phyloP scores from a whole-genome alignment of 2,329 filamentous ascomycete genomes.

The Curvularia hawaiiensis region DNA sequence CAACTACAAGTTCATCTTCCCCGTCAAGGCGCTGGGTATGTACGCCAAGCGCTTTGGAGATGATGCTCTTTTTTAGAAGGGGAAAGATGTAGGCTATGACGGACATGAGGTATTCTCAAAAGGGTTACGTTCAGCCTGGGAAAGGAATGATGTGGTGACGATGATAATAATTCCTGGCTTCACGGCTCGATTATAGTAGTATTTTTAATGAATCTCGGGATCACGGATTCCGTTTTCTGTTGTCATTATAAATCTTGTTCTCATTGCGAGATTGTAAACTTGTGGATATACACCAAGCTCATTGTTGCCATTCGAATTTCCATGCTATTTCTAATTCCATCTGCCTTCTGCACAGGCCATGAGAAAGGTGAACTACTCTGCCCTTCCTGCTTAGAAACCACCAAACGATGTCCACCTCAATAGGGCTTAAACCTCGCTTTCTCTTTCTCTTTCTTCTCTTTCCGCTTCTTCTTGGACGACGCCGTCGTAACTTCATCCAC shows the following conservation, averaged over 20 bases:
- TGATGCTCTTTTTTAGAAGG: slow-evolving; percentile 25
- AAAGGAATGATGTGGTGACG: background rate
- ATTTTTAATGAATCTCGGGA: background rate
- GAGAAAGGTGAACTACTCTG: background rate
- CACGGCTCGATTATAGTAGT: background rate
- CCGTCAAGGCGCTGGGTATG: slow-evolving; percentile 91
- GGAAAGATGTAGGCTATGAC: background rate
- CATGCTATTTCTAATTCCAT: background rate
- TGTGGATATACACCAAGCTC: background rate
- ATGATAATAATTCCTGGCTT: background rate
- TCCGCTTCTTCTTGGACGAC: slow-evolving; percentile 30
- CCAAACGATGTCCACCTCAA: slow-evolving; percentile 10
- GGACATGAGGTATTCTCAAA: background rate
- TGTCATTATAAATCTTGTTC: background rate
- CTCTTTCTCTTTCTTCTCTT: slow-evolving; percentile 36
- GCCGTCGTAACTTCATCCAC: slow-evolving; percentile 31
- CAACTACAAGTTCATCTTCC: slow-evolving; percentile 98
- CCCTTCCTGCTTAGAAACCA: background rate
- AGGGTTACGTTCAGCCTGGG: background rate
- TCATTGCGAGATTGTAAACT: background rate
- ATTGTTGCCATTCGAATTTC: background rate
- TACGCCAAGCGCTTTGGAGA: slow-evolving; percentile 62
- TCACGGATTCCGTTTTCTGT: background rate
- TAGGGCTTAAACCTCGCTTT: slow-evolving; percentile 50
- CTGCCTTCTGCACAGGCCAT: background rate